phyloP scores from a whole-genome alignment of 331 rosid species.

The Pyrus hybrid region DNA sequence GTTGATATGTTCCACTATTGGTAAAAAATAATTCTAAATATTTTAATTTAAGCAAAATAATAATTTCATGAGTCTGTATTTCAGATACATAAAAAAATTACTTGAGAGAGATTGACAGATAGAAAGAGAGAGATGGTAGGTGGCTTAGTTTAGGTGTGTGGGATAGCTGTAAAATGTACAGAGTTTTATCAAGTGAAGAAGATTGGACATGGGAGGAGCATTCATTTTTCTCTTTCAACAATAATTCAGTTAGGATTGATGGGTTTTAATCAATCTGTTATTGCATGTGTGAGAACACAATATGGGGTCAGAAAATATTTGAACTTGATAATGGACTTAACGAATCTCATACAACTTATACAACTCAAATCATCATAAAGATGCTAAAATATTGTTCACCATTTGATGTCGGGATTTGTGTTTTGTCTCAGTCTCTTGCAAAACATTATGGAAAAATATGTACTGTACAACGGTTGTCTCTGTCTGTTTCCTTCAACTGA shows the following conservation, averaged over 20 bases:
- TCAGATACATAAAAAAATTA: too few relatives aligned
- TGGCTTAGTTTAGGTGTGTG: slow-evolving; percentile 28
- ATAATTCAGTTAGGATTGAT: slow-evolving; percentile 31
- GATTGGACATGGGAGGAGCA: slow-evolving; percentile 10
- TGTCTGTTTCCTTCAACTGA: background rate
- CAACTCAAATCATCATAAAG: slow-evolving; percentile 1
- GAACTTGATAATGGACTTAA: background rate
- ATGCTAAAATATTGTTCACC: background rate
- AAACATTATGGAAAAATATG: background rate
- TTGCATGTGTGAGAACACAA: slow-evolving; percentile 4
- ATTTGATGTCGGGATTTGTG: slow-evolving; percentile 6
- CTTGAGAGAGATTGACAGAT: background rate
- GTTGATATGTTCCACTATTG: background rate
- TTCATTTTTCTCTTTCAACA: slow-evolving; percentile 15
- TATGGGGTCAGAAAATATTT: background rate
- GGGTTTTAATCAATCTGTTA: slow-evolving; percentile 4
- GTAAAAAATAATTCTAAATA: too few relatives aligned
- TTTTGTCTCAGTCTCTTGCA: background rate
- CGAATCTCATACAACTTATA: background rate
- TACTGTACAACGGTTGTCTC: background rate
- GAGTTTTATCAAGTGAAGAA: slow-evolving; percentile 2
- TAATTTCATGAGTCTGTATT: too few relatives aligned
- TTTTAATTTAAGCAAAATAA: too few relatives aligned
- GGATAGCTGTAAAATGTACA: slow-evolving; percentile 9
- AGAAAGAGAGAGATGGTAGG: slow-evolving; percentile 24